Evolutionary conservation across 31 red algal genomes (phyloP).

Genomic region (Asparagopsis taxiformis): DNA sequence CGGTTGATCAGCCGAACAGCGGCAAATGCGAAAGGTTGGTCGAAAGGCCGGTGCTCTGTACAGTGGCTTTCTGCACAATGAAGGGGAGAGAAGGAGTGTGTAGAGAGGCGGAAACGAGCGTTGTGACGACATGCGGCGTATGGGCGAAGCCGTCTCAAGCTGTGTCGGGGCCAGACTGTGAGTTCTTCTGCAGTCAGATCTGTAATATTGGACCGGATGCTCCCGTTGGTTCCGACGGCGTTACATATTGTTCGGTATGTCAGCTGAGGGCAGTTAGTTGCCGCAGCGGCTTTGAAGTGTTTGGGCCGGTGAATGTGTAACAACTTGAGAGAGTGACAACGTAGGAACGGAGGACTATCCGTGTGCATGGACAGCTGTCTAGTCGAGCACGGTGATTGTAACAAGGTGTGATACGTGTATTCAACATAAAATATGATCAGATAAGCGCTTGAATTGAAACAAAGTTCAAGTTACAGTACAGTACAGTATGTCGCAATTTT

Average conservation of each 20-base stretch:
- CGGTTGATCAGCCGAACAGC: not conserved
- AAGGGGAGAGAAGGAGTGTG: not conserved
- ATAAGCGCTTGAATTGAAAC: too few species aligned
- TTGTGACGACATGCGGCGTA: conserved; percentile 5
- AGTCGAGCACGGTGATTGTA: too few species aligned
- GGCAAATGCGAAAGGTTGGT: conserved; percentile 3
- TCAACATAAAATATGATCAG: too few species aligned
- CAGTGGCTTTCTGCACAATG: conserved; percentile 10
- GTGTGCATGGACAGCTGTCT: too few species aligned
- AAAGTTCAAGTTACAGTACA: too few species aligned
- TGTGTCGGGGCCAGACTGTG: conserved; percentile 5
- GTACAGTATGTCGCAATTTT: too few species aligned
- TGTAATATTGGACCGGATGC: not conserved
- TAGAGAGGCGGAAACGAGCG: not conserved
- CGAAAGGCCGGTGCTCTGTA: not conserved
- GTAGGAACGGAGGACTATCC: too few species aligned
- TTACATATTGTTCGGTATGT: conserved; percentile 6
- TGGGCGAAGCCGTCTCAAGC: conserved; percentile 2
- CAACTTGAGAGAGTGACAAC: not conserved
- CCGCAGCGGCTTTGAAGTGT: conserved; percentile 1
- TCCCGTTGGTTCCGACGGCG: conserved; percentile 1
- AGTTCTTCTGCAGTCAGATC: not conserved
- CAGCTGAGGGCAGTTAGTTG: conserved; percentile 5
- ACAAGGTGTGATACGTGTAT: too few species aligned
- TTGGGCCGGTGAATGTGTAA: conserved; percentile 6